Conservation (phyloP, 2,329 filamentous ascomycete genomes). For the Ceratocystiopsis brevicomis region DNA sequence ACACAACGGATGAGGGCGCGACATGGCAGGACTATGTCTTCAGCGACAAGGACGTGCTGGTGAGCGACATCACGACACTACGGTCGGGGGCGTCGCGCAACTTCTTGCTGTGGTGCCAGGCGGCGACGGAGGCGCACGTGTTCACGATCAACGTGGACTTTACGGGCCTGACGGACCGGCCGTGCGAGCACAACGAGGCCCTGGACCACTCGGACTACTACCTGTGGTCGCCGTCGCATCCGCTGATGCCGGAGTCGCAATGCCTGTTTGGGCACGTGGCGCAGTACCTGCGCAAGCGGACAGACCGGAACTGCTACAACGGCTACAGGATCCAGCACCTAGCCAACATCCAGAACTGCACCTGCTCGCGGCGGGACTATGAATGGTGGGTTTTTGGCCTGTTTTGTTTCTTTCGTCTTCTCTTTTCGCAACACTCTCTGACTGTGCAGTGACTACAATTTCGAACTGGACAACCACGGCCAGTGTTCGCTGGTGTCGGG, state of each 20-base stretch:
- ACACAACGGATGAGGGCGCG: constrained; percentile 47
- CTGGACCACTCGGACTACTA: constrained; percentile 50
- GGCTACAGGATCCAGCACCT: constrained; percentile 50
- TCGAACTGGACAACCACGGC: constrained; percentile 56
- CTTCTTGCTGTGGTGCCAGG: constrained; percentile 72
- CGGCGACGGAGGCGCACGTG: constrained; percentile 30
- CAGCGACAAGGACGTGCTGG: constrained; percentile 43
- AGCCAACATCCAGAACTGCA: constrained; percentile 60
- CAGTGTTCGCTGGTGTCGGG: constrained; percentile 60
- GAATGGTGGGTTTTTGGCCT: constrained; percentile 40
- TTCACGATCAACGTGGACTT: constrained; percentile 80
- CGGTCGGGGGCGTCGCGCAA: constrained; percentile 78
- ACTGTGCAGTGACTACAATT: constrained; percentile 57
- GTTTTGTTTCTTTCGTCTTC: no score
- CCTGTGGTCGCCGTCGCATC: constrained; percentile 75
- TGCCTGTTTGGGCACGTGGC: constrained; percentile 88
- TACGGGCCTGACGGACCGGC: constrained; percentile 51
- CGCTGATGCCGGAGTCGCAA: constrained; percentile 46
- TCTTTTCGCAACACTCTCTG: no score
- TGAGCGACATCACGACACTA: constrained; percentile 71
- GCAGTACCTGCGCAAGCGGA: constrained; percentile 78
- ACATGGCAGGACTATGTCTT: constrained; percentile 67
- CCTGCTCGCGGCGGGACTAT: constrained; percentile 68
- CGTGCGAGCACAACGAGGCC: constrained; percentile 51
- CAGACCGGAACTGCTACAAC: constrained; percentile 65